phyloP scores from a whole-genome alignment of 805 yeast genomes.

The Wickerhamiella qilinensis region DNA sequence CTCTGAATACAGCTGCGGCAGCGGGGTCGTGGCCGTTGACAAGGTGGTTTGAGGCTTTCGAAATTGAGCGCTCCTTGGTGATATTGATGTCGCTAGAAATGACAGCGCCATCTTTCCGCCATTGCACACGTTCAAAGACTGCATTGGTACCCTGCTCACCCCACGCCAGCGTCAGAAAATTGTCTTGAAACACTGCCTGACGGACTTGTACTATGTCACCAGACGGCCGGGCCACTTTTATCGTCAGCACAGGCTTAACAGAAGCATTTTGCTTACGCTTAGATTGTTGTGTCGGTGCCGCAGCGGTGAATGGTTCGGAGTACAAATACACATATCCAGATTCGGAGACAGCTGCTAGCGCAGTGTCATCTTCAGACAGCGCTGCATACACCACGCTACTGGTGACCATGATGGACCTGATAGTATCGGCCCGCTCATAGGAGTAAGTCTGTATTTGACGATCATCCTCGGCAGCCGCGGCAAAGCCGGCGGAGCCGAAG shows the following conservation, averaged over 20 bases:
- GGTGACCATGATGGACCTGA: slow-evolving; percentile 51
- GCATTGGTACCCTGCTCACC: slow-evolving; percentile 20
- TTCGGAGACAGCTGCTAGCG: slow-evolving; percentile 47
- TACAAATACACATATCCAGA: slow-evolving; percentile 63
- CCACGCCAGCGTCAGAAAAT: slow-evolving; percentile 14
- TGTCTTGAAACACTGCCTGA: slow-evolving; percentile 8
- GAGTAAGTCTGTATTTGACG: slow-evolving; percentile 65
- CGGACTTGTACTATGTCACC: slow-evolving; percentile 6
- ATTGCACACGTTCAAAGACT: slow-evolving; percentile 19
- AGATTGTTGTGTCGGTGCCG: slow-evolving; percentile 5
- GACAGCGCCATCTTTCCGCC: slow-evolving; percentile 18
- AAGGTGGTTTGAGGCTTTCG: slow-evolving; percentile 11
- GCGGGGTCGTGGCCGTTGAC: slow-evolving; percentile 27
- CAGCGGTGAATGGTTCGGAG: slow-evolving; percentile 30
- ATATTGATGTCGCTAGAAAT: slow-evolving; percentile 3
- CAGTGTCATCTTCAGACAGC: slow-evolving; percentile 13
- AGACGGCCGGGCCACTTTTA: slow-evolving; percentile 4
- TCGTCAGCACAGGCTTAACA: slow-evolving; percentile 4
- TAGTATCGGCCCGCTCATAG: slow-evolving; percentile 28
- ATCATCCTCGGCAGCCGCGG: slow-evolving; percentile 65
- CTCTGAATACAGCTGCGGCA: slow-evolving; percentile 24
- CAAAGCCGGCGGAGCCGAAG: slow-evolving; percentile 30
- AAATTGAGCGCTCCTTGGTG: slow-evolving; percentile 11
- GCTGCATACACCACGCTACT: slow-evolving; percentile 36
- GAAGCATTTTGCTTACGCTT: slow-evolving; percentile 6